Evolutionary conservation across 108 stramenopile genomes (phyloP).

Genomic region (Pseudonitzschia multistriata): DNA sequence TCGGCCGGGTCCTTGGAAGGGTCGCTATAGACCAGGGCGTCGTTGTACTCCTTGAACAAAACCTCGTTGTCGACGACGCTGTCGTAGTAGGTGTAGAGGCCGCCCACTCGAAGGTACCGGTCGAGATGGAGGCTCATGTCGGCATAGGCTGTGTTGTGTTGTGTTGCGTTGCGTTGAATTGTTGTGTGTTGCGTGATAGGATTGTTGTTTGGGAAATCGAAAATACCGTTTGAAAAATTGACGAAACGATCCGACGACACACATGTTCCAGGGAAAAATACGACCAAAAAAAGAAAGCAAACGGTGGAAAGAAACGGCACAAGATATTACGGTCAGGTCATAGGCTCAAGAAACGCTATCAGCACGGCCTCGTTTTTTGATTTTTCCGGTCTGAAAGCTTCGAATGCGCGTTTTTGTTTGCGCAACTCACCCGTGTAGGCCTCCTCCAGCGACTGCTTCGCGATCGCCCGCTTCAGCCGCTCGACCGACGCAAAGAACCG

Average conservation of each 20-base stretch:
- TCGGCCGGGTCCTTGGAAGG: constrained; percentile 76
- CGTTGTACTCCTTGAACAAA: constrained; percentile 60
- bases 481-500: constrained; percentile 80
- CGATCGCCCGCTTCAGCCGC: constrained; percentile 59
- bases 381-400: too few relatives aligned
- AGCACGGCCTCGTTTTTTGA: too few relatives aligned
- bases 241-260: too few relatives aligned
- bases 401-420: too few relatives aligned
- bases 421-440: constrained; percentile 47
- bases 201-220: too few relatives aligned
- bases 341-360: too few relatives aligned
- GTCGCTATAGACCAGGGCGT: constrained; percentile 71
- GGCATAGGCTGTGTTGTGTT: constrained; percentile 47
- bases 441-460: constrained; percentile 57
- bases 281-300: too few relatives aligned
- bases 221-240: too few relatives aligned
- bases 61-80: constrained; percentile 64
- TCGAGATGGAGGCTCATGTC: constrained; percentile 86
- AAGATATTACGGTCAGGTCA: too few relatives aligned
- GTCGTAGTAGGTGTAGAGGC: constrained; percentile 82
- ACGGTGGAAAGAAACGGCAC: too few relatives aligned
- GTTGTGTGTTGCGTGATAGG: background rate
- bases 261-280: too few relatives aligned
- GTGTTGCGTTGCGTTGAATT: background rate
- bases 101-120: constrained; percentile 78